phyloP scores from a whole-genome alignment of 176 grass and related monocot species.

The Oryza longistaminata region DNA sequence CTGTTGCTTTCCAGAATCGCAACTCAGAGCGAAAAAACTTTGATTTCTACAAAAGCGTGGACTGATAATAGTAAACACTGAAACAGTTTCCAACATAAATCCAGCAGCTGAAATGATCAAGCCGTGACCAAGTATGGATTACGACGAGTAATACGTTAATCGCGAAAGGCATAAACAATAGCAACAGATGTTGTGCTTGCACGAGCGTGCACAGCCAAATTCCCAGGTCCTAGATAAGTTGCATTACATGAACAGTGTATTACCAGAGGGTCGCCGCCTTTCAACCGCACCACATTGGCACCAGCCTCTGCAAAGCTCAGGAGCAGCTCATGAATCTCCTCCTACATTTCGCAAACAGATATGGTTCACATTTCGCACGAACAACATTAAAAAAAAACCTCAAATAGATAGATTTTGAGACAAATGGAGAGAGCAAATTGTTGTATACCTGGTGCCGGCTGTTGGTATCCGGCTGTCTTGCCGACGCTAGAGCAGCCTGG shows the following conservation, averaged over 20 bases:
- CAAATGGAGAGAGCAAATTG: neutral
- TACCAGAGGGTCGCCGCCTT: slow-evolving; percentile 97
- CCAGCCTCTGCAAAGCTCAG: slow-evolving; percentile 93
- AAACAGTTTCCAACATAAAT: neutral
- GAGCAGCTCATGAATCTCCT: slow-evolving; percentile 93
- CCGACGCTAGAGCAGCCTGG: slow-evolving; percentile 87
- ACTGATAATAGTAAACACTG: neutral
- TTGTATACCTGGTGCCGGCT: slow-evolving; percentile 80
- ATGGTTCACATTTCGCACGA: neutral
- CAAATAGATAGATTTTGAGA: neutral
- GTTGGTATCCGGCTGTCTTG: slow-evolving; percentile 93
- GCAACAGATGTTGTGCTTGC: neutral
- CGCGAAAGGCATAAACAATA: neutral
- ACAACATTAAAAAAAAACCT: neutral
- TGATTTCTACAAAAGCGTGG: neutral
- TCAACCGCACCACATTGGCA: slow-evolving; percentile 91
- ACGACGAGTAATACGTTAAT: neutral
- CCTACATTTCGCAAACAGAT: no score
- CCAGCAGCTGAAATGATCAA: neutral
- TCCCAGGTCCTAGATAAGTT: neutral
- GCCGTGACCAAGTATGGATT: neutral
- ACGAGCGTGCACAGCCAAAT: neutral
- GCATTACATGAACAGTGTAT: neutral
- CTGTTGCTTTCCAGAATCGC: neutral
- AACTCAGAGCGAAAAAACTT: neutral